Conservation (phyloP, 768 basidiomycete genomes). For the Psilocybe azurescens region DNA sequence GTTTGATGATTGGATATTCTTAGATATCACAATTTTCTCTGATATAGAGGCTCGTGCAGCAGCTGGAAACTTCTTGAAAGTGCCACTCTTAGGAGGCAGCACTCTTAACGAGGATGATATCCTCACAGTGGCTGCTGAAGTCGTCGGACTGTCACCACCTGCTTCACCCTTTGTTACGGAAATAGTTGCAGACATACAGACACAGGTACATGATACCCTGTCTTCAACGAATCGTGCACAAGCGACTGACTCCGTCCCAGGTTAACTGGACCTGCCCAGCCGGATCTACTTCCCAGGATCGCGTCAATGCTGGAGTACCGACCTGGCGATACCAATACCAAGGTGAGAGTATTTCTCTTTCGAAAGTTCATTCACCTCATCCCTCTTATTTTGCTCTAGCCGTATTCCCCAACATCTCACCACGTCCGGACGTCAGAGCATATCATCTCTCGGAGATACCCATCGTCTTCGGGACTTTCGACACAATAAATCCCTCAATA, state of each 20-base stretch:
- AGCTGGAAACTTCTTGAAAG: slow-evolving; percentile 33
- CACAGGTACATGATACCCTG: slow-evolving; percentile 28
- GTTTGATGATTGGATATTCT: background rate
- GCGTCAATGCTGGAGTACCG: slow-evolving; percentile 31
- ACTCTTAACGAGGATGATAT: slow-evolving; percentile 40
- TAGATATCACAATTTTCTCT: slow-evolving; percentile 38
- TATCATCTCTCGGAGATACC: slow-evolving; percentile 46
- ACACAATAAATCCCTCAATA: slow-evolving; percentile 25
- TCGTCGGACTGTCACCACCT: slow-evolving; percentile 15
- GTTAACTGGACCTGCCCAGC: slow-evolving; percentile 37
- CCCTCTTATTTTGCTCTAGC: slow-evolving; percentile 19
- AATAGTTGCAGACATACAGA: slow-evolving; percentile 33
- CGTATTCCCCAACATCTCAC: slow-evolving; percentile 41
- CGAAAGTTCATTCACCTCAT: background rate
- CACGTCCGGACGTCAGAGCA: slow-evolving; percentile 37
- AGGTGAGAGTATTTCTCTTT: slow-evolving; percentile 16
- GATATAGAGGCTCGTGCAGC: slow-evolving; percentile 31
- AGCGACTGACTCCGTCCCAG: slow-evolving; percentile 11
- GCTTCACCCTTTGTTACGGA: slow-evolving; percentile 35
- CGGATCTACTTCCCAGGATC: slow-evolving; percentile 28
- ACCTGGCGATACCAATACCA: slow-evolving; percentile 37
- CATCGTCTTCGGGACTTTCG: slow-evolving; percentile 42
- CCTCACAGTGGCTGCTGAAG: slow-evolving; percentile 33
- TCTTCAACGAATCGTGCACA: background rate
- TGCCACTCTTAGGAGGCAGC: slow-evolving; percentile 36